Evolutionary conservation across 108 stramenopile genomes (phyloP).

Genomic region (Conticribra weissflogii): DNA sequence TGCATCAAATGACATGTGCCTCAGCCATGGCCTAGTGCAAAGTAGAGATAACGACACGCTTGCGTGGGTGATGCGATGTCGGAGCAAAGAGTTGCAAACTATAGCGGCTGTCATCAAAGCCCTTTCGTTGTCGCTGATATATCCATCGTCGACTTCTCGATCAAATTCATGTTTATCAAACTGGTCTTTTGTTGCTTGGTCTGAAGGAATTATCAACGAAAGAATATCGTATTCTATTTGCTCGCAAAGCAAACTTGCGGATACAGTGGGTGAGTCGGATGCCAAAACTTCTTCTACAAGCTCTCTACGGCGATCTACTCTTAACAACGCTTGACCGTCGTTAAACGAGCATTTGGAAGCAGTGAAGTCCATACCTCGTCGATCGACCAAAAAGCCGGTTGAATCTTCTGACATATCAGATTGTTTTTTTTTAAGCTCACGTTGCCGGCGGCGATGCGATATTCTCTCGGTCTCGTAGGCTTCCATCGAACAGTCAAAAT

Average conservation of each 20-base stretch:
- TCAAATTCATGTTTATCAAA: too few relatives aligned
- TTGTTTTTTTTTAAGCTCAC: slow-evolving; percentile 9
- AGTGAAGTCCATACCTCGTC: not conserved
- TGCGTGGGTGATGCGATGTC: slow-evolving; percentile 23
- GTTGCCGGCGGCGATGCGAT: slow-evolving; percentile 16
- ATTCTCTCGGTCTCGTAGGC: slow-evolving; percentile 29
- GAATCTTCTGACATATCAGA: not conserved
- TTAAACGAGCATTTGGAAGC: not conserved
- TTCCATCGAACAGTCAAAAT: slow-evolving; percentile 27
- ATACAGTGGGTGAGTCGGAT: not conserved
- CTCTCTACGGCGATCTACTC: slow-evolving; percentile 30
- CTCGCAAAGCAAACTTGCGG: not conserved
- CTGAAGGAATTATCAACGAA: slow-evolving; percentile 5
- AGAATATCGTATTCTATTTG: slow-evolving; percentile 29
- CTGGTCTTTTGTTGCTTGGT: too few relatives aligned
- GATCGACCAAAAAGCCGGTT: not conserved
- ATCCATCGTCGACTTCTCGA: slow-evolving; percentile 13
- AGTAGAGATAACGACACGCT: slow-evolving; percentile 15
- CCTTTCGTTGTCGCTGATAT: slow-evolving; percentile 61
- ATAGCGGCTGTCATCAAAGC: slow-evolving; percentile 57
- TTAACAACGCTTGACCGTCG: slow-evolving; percentile 21
- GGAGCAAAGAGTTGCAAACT: slow-evolving; percentile 52
- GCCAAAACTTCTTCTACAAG: slow-evolving; percentile 16
- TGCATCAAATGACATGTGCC: slow-evolving; percentile 81
- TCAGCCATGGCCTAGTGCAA: slow-evolving; percentile 66